Evolutionary conservation across 306 rosid species (phyloP).

Genomic region (Cicer cuneatum): DNA sequence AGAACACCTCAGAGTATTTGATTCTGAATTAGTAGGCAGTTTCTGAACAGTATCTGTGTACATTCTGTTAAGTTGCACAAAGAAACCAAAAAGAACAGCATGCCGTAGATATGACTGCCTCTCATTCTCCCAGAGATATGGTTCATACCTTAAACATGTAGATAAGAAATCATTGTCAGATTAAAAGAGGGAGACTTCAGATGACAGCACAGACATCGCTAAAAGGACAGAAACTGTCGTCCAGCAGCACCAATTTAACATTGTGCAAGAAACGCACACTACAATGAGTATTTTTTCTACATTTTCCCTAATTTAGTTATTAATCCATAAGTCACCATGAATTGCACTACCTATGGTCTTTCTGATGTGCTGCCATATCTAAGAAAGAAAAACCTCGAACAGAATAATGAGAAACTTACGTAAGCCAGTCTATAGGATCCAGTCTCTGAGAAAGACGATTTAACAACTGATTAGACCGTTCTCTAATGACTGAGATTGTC

Average conservation of each 20-base stretch:
- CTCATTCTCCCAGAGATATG: slow-evolving; percentile 99
- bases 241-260: slow-evolving; percentile 12
- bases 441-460: slow-evolving; percentile 75
- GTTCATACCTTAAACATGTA: slow-evolving; percentile 70
- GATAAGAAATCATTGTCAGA: slow-evolving; percentile 36
- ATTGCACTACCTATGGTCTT: slow-evolving; percentile 17
- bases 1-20: slow-evolving; percentile 95
- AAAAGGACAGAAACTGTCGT: slow-evolving; percentile 23
- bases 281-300: slow-evolving; percentile 18
- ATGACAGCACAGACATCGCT: slow-evolving; percentile 22
- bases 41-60: slow-evolving; percentile 91
- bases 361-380: not conserved
- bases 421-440: slow-evolving; percentile 99
- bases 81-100: slow-evolving; percentile 97
- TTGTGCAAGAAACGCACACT: slow-evolving; percentile 32
- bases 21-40: slow-evolving; percentile 93
- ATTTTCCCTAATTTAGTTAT: slow-evolving; percentile 24
- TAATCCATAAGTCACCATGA: slow-evolving; percentile 33
- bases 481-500: slow-evolving; percentile 66
- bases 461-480: slow-evolving; percentile 67
- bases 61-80: slow-evolving; percentile 93
- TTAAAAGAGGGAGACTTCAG: slow-evolving; percentile 24
- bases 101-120: slow-evolving; percentile 90
- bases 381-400: slow-evolving; percentile 18
- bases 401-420: slow-evolving; percentile 65